Evolutionary conservation across 495 filamentous ascomycete genomes (phyloP).

Genomic region (Thermothielavioides terrestris): DNA sequence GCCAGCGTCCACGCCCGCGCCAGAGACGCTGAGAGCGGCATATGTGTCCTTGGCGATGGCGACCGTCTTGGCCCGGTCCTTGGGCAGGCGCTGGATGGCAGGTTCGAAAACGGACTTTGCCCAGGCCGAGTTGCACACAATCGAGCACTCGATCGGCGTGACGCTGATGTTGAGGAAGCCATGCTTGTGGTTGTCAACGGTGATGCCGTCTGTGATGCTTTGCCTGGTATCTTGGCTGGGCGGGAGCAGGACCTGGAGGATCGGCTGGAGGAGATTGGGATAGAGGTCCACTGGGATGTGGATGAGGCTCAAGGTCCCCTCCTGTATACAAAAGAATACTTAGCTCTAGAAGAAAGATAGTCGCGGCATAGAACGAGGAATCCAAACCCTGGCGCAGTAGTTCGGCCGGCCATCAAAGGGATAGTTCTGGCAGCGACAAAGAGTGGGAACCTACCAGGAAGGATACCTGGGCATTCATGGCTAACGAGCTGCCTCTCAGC

Average conservation of each 20-base stretch:
- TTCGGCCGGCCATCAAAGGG: not conserved
- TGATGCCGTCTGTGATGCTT: constrained; percentile 21
- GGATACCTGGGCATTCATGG: constrained; percentile 48
- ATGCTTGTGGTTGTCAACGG: constrained; percentile 43
- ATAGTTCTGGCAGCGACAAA: not conserved
- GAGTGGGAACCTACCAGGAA: constrained; percentile 41
- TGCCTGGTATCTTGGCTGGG: constrained; percentile 28
- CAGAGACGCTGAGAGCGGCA: constrained; percentile 79
- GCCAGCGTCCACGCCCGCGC: constrained; percentile 85
- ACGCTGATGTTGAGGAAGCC: constrained; percentile 90
- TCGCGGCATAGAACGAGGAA: not conserved
- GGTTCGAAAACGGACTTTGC: constrained; percentile 67
- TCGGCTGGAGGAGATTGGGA: constrained; percentile 69
- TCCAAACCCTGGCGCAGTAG: not conserved
- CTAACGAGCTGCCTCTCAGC: constrained; percentile 7
- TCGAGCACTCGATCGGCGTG: constrained; percentile 85
- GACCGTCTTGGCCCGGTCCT: constrained; percentile 43
- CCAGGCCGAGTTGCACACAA: constrained; percentile 73
- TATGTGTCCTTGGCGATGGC: constrained; percentile 75
- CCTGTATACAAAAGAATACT: constrained; percentile 43
- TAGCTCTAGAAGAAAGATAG: not conserved
- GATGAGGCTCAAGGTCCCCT: constrained; percentile 77
- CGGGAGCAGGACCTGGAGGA: constrained; percentile 75
- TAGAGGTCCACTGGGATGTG: constrained; percentile 85
- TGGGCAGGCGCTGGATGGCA: constrained; percentile 46